Evolutionary conservation across 2,329 filamentous ascomycete species (phyloP), one percentile per base, ranked within the genome.

Genomic region (Penicillium sp.): DNA sequence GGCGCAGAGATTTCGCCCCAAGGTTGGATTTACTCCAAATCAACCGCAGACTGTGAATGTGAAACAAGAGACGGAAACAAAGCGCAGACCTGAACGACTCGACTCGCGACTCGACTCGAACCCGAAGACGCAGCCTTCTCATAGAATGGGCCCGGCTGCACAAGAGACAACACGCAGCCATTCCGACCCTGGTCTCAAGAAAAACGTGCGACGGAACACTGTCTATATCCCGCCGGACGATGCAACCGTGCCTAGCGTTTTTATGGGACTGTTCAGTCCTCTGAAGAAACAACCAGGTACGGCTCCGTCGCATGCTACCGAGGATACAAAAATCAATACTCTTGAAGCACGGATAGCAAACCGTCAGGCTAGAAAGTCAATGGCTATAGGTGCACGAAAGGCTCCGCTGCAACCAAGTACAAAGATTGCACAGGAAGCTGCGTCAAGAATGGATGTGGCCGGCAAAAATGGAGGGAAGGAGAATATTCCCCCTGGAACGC

Each of bases 381-480:
- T 63, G 7, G 52, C 58, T 13, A 57, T 55, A 5, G 64, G 66
- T 19, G 59, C 68, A 2, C 60, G 62, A 47, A 76, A 80, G 43
- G 75, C 72, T 19, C 82, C 84, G 3, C 68, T 87, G 50, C 78
- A 79, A 35, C 74, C 78, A 39, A 76, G 71, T 13, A 57, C 66
- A 6, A 75, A 69, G 27, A 55, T 72, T 52, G 57, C 71, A 7
- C 81, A 82, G 61, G 77, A 76, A 47, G 65, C 70, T 8, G 72
- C 73, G 5, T 70, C 74, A 41, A 68, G 70, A 19, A 65, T 73
- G 44, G 81, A 86, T 63, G 67, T 81, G n/a, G 65, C 75, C 57
- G 84, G 84, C 24, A 77, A 78, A 48, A 82, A 82, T 33, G 79
- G 79, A 5, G 85, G 85, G 6, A 88, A 88, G 63, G 85, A 88